phyloP scores from a whole-genome alignment of 2,329 filamentous ascomycete species.

The Xylaria sp. region DNA sequence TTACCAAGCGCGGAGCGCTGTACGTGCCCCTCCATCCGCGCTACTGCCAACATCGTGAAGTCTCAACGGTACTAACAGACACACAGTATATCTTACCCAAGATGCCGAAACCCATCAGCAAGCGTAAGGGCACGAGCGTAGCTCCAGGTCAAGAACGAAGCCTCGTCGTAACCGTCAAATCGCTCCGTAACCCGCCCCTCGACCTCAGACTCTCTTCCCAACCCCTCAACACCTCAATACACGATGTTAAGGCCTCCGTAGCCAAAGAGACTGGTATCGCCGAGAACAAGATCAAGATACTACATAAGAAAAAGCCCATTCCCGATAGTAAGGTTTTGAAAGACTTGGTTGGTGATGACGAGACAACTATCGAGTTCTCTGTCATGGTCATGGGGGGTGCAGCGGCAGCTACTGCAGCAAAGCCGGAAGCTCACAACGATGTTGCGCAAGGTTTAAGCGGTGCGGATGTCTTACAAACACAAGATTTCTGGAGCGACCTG shows the following conservation, averaged over 20 bases:
- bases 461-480: constrained; percentile 69
- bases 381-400: constrained; percentile 89
- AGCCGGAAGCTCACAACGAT: constrained; percentile 55
- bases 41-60: neutral
- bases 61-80: constrained; percentile 25
- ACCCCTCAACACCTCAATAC: constrained; percentile 75
- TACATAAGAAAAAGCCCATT: constrained; percentile 88
- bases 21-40: constrained; percentile 58
- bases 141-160: constrained; percentile 64
- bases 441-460: constrained; percentile 66
- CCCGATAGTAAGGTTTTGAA: constrained; percentile 79
- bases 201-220: constrained; percentile 73
- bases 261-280: constrained; percentile 70
- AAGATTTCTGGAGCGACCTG: constrained; percentile 88
- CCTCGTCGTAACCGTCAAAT: constrained; percentile 73
- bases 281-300: constrained; percentile 83
- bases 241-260: constrained; percentile 80
- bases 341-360: constrained; percentile 70
- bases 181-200: constrained; percentile 78
- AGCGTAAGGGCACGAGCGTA: constrained; percentile 51
- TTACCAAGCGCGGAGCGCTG: constrained; percentile 80
- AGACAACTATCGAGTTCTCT: constrained; percentile 74
- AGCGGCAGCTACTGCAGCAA: constrained; percentile 53
- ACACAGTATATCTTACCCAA: constrained; percentile 76
- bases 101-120: constrained; percentile 67